Base-by-base conservation (phyloP, 768 basidiomycete genomes). In the Hericium rajendrae region DNA sequence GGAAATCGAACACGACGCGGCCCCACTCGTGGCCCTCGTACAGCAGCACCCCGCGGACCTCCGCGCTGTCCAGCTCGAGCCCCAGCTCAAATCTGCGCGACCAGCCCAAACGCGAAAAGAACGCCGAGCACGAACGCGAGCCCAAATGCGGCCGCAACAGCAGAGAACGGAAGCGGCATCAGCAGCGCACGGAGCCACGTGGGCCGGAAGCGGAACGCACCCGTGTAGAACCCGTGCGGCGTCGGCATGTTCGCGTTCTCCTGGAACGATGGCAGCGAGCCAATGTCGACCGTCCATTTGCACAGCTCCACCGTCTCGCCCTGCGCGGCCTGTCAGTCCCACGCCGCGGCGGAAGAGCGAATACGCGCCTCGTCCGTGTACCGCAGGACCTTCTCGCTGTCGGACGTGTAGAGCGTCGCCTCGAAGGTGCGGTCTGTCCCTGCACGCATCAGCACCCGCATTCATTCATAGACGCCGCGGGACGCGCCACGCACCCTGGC, bases 251-350 rank as follows among this genome's bases (percentile, higher is more conserved):
- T 72, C 52, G 86, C 85, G 62, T 86, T 84, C 60, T 83, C 81
- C 67, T 80, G 84, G 75, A 91, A 92, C 51, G 82, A 83, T 40
- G 91, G 91, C 54, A 93, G 71, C 24, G 85, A 78, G 46, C 82
- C 81, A 53, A 93, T 76, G 69, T 93, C 86, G 38, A 93, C 90
- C 10, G 86, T 91, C 91, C 91, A 93, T 71, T 87, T 85, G 73
- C 88, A 90, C 50, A 90, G 71, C 67, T 90, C 87, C 59, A 67
- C 72, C 3, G 81, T 84, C 65, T 87, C 87, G 28, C 87, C 87
- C 77, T 79, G 60, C 57, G 26, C n/a, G 38, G 55, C 26, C 38
- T 48, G 24, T 37, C 39, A n/a, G 28, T 60, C 51, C 51, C 48
- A 56, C 39, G 53, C 51, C 11, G 11, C 10, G 24, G 16, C 26